Evolutionary conservation across 176 grass and related monocot species (phyloP), one percentile per base, ranked within the genome.

Genomic region (Bolboschoenus planiculmis): DNA sequence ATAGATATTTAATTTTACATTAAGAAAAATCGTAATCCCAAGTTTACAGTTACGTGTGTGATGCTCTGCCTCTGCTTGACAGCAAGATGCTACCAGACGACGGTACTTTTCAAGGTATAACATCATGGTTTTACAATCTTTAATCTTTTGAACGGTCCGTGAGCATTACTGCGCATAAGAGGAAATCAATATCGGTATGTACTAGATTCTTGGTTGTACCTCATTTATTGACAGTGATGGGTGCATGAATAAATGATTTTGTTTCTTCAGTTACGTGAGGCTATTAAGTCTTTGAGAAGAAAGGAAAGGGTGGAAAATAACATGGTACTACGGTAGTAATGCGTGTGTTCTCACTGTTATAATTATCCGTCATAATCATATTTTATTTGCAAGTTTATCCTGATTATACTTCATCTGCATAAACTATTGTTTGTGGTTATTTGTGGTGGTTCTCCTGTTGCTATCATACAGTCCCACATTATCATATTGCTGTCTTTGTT

Each of bases 401-500:
- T 26, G 5, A 42, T 61, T 59, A 59, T 29, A n/a, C 30, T 23
- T 27, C 23, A 44, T 60, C 20, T 61, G 33, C 55, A 81, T 37
- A 30, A 40, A 33, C 72, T 9, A 53, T 51, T 77, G 72, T 33
- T 30, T 53, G 13, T 53, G 14, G 10, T 51, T 81, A 61, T 58
- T 29, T 81, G 23, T 16, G 34, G 34, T 81, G 16, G 80, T 44
- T 63, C 18, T 24, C 23, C 43, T 66, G 80, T 82, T 60, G 56
- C 78, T 81, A 27, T 61, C 78, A 13, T 26, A 29, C 46, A 77
- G 56, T 80, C 7, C 1, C 26, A 3, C 18, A 80, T 36, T 56
- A 26, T 80, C 56, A 80, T 59, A 40, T 44, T 62, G 46, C 50
- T 36, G 51, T 79, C 79, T 30, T 18, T 82, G 42, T 82, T 44